Percentiles rank a stretch among this genome's conserved stretches.
Conservation (phyloP, 2,329 filamentous ascomycete genomes). For the Clarireedia monteithiana region DNA sequence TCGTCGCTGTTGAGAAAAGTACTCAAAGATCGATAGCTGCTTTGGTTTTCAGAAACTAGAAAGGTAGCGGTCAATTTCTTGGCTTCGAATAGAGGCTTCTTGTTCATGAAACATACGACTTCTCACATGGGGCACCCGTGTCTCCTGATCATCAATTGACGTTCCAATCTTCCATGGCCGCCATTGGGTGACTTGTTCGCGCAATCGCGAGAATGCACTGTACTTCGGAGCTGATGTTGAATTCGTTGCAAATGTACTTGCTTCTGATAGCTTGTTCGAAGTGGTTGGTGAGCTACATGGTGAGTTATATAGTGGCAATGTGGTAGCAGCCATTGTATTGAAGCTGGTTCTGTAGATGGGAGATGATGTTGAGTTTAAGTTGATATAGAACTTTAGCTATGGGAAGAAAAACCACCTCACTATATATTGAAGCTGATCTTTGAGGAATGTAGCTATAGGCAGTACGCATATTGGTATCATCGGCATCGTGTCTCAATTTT, state of each 20-base stretch:
- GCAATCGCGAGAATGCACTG: not conserved
- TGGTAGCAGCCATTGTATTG: not conserved
- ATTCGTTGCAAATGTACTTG: not conserved
- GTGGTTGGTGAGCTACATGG: not conserved
- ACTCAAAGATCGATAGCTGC: constrained; percentile 33
- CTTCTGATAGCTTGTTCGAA: not conserved
- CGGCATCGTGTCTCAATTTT: too few relatives aligned
- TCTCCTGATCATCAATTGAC: not conserved
- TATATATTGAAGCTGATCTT: too few relatives aligned
- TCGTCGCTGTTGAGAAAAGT: constrained; percentile 35
- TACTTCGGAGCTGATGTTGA: not conserved
- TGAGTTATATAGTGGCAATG: not conserved
- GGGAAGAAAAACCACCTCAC: too few relatives aligned
- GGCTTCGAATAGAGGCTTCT: not conserved
- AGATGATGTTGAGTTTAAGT: not conserved
- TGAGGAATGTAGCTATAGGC: too few relatives aligned
- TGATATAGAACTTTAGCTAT: too few relatives aligned
- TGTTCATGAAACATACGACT: not conserved
- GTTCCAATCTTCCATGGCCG: not conserved
- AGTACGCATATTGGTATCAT: too few relatives aligned
- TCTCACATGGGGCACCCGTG: not conserved
- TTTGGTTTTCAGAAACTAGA: constrained; percentile 14
- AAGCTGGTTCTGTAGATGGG: not conserved
- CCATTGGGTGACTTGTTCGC: not conserved
- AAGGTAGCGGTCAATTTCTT: not conserved